Evolutionary conservation across 2,329 filamentous ascomycete genomes (phyloP).

Genomic region (Periconia digitata): DNA sequence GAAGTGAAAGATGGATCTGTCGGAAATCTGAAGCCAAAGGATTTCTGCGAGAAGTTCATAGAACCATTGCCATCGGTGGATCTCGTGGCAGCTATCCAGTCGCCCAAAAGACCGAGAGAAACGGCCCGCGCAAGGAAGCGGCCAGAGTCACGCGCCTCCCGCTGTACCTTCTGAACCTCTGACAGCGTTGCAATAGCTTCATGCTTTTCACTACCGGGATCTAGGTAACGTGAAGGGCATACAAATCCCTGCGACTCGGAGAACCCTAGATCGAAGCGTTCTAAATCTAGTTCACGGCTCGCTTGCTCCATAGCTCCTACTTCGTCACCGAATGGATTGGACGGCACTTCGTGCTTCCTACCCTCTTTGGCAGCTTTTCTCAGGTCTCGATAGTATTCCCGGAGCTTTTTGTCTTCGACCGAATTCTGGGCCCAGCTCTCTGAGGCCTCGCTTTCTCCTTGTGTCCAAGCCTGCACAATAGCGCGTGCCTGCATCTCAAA

Average conservation of each 20-base stretch:
- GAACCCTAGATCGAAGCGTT: slow-evolving; percentile 35
- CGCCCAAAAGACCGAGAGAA: slow-evolving; percentile 67
- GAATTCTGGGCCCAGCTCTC: neutral
- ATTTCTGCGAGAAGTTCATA: too few species aligned
- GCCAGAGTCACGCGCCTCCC: slow-evolving; percentile 44
- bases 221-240: slow-evolving; percentile 30
- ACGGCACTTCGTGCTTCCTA: slow-evolving; percentile 54
- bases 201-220: slow-evolving; percentile 27
- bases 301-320: slow-evolving; percentile 72
- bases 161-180: slow-evolving; percentile 44
- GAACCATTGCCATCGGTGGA: too few species aligned
- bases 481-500: slow-evolving; percentile 82
- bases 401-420: slow-evolving; percentile 31
- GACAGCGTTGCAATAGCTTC: slow-evolving; percentile 48
- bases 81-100: slow-evolving; percentile 50
- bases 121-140: slow-evolving; percentile 63
- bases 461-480: slow-evolving; percentile 48
- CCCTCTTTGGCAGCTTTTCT: slow-evolving; percentile 10
- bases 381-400: slow-evolving; percentile 20
- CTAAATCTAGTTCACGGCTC: slow-evolving; percentile 57
- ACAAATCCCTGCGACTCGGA: slow-evolving; percentile 52
- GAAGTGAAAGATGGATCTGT: too few species aligned
- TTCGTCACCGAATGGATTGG: slow-evolving; percentile 83
- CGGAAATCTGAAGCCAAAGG: too few species aligned
- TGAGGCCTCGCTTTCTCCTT: neutral